Base-by-base conservation (phyloP, 2,329 filamentous ascomycete species). In the Exophiala calicioides region DNA sequence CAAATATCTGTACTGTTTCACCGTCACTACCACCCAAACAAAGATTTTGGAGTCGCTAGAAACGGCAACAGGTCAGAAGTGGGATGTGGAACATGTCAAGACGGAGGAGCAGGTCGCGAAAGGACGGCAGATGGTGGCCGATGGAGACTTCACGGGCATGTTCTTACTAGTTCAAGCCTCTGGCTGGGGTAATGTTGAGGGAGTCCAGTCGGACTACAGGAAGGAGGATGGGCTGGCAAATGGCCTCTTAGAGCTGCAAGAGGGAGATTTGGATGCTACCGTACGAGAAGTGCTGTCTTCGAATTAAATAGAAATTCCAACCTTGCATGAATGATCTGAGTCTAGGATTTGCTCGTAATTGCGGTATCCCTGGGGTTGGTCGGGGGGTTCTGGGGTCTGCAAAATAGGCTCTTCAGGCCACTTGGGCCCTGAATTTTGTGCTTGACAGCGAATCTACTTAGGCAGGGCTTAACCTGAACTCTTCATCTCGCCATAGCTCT, bases 11-110 rank as follows among this genome's bases (percentile, higher is more conserved):
- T 71, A 68, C 46, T 62, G 78, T 13, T 59, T 73, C 3, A 69
- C 72, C 13, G 60, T 68, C 5, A 62, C 68, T 3, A 60, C 70
- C 8, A 70, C 73, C 0, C 77, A 79, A 59, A 68, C 68, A 8
- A 42, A 65, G 21, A 46, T 74, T 1, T 36, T 69, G 1, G 60
- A 56, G 0, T 46, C 63, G n/a, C 63, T 59, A 3, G 42, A 52
- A 23, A 20, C 12, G 10, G 6, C 20, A 6, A 44, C 41, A 13
- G 37, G 37, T 16, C 33, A 49, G 38, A 29, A 31, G 5, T 55
- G 52, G 52, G 33, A 23, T 3, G 49, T 57, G n/a, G 32, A 52
- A 24, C 12, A 61, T 24, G 53, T 62, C 13, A 62, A 61, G 7
- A 57, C 62, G 3, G 42, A 38, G 4, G 43, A 61, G 4, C 47